phyloP scores from a whole-genome alignment of 2,329 filamentous ascomycete species.

The Aspergillus uvarum region DNA sequence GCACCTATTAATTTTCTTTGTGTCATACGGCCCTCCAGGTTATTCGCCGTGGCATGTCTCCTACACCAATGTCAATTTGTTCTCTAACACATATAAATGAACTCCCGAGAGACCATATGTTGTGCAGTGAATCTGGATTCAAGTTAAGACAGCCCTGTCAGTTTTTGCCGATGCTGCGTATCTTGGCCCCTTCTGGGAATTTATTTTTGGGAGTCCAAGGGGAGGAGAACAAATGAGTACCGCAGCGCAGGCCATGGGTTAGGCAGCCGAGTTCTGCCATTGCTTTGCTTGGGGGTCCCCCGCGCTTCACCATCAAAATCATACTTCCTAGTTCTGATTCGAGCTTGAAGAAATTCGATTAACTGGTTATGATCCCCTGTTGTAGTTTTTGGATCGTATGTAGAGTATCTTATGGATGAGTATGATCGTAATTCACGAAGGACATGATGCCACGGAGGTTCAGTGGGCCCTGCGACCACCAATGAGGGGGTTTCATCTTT shows the following conservation, averaged over 20 bases:
- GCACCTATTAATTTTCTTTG: not conserved
- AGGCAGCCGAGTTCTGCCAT: not conserved
- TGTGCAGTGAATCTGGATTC: not conserved
- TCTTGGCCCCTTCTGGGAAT: not conserved
- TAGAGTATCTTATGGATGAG: too few relatives aligned
- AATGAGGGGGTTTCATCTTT: constrained; percentile 3
- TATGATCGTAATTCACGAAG: too few relatives aligned
- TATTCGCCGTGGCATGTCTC: not conserved
- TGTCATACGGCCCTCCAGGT: not conserved
- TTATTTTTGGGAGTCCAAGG: not conserved
- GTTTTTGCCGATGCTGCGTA: not conserved
- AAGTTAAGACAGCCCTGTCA: not conserved
- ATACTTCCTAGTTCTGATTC: not conserved
- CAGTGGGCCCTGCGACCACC: constrained; percentile 9
- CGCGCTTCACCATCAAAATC: too few relatives aligned
- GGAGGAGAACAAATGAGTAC: not conserved
- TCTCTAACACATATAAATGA: not conserved
- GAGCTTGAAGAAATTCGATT: not conserved
- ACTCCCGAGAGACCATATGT: not conserved
- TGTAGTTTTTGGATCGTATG: not conserved
- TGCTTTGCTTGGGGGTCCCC: not conserved
- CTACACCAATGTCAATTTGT: not conserved
- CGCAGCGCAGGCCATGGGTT: not conserved
- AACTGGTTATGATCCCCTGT: not conserved
- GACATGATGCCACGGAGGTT: not conserved